These are phyloP conservation scores for Paraconiothyrium sp. DNA, from an alignment of 2,329 filamentous ascomycete species.

Conservation along the genomic window DNA sequence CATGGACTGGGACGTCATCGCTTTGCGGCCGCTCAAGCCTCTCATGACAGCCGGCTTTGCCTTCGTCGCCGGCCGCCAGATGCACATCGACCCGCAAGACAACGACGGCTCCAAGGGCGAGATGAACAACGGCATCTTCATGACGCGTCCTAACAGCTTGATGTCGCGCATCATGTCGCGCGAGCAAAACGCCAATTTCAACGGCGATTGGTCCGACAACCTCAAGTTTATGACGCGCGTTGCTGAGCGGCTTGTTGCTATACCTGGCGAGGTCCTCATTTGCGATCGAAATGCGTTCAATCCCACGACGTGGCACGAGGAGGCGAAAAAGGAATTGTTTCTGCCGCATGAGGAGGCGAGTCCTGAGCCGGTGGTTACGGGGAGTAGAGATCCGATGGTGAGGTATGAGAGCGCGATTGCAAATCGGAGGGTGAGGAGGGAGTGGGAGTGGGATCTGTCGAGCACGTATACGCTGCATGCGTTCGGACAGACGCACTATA, in stretches of 20 bases:
- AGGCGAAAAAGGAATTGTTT: conserved; percentile 24
- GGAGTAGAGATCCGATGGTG: conserved; percentile 21
- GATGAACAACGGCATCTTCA: conserved; percentile 32
- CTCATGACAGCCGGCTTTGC: conserved; percentile 26
- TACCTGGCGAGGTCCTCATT: conserved; percentile 29
- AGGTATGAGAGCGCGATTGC: conserved; percentile 22
- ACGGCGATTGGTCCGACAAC: conserved; percentile 27
- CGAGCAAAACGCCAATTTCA: conserved; percentile 21
- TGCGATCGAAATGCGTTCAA: conserved; percentile 28
- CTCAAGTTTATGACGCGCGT: conserved; percentile 24
- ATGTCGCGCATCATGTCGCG: conserved; percentile 29
- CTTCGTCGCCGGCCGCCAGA: conserved; percentile 27
- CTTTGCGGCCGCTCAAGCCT: conserved; percentile 21
- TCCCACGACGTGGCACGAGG: conserved; percentile 25
- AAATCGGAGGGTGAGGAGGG: conserved; percentile 18
- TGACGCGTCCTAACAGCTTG: conserved; percentile 20
- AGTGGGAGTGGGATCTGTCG: conserved; percentile 31
- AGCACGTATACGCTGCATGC: conserved; percentile 31
- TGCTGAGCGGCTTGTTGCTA: conserved; percentile 20
- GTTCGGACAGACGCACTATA: conserved; percentile 14
- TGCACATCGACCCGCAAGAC: no score
- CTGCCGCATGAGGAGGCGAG: conserved; percentile 14
- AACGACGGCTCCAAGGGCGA: conserved; percentile 18
- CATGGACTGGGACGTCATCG: conserved; percentile 32
- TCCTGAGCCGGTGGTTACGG: conserved; percentile 10